Conservation (phyloP, 176 grass and related monocot genomes). For the Poa pratensis region DNA sequence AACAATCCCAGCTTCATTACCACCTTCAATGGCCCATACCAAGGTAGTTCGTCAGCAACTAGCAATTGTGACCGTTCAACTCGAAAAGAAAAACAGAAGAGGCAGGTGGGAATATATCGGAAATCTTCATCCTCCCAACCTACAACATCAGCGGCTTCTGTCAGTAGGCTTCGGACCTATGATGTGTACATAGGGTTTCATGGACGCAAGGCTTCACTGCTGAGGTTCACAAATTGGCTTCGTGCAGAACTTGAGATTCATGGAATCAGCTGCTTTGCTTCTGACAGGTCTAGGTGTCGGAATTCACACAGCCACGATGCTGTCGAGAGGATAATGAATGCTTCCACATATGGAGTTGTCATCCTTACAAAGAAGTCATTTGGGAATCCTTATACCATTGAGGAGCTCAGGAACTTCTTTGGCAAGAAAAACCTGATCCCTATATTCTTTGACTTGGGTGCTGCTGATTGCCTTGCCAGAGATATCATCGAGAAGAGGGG, state of each 20-base stretch:
- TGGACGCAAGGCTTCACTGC: slow-evolving; percentile 79
- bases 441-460: slow-evolving; percentile 86
- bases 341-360: slow-evolving; percentile 86
- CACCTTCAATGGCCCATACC: slow-evolving; percentile 59
- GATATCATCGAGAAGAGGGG: slow-evolving; percentile 97
- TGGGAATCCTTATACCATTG: slow-evolving; percentile 87
- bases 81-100: slow-evolving; percentile 65
- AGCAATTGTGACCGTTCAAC: slow-evolving; percentile 41
- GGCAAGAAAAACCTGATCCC: slow-evolving; percentile 81
- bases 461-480: slow-evolving; percentile 89
- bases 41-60: slow-evolving; percentile 63
- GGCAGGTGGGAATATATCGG: slow-evolving; percentile 41
- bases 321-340: slow-evolving; percentile 92
- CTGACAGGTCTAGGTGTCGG: slow-evolving; percentile 78
- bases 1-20: slow-evolving; percentile 66
- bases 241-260: slow-evolving; percentile 90
- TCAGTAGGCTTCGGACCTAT: slow-evolving; percentile 58
- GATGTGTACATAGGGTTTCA: slow-evolving; percentile 98
- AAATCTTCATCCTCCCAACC: slow-evolving; percentile 55
- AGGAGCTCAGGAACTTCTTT: slow-evolving; percentile 88
- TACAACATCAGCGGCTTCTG: slow-evolving; percentile 59
- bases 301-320: slow-evolving; percentile 73
- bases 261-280: slow-evolving; percentile 93
- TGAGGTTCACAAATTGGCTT: slow-evolving; percentile 94
- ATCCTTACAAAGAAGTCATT: slow-evolving; percentile 95